Base-by-base conservation (phyloP, 1,139 yeast genomes). In the Yamadazyma buinensis region DNA sequence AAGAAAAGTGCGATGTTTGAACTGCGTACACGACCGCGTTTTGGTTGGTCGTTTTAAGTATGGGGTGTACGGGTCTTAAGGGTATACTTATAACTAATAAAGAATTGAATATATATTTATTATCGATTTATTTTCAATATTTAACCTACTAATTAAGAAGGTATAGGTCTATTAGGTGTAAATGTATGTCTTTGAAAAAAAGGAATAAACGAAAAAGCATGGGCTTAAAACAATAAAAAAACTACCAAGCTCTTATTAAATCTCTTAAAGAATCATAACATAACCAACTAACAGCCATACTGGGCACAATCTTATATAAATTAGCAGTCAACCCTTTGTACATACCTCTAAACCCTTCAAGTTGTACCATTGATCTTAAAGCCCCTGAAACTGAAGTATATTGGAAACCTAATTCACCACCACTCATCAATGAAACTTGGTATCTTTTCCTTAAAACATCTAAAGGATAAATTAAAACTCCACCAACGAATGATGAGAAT, bases 271-370 rank as follows among this genome's bases (percentile, higher is more conserved):
- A 57, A 54, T 90, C 97, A 58, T 84, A 90, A 41, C 85, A 78
- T 39, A 85, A 66, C 96, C 96, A 92, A 42, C 90, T 84, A 15
- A 90, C 88, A 2, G 97, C 97, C 92, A 90, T 90, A 7, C 94
- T 81, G 0, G 97, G 97, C 26, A 87, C 85, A 3, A 90, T 94
- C 56, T 90, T 90, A 62, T 87, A 81, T 54, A 90, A 67, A 53
- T 90, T 90, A 2, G 97, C 95, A 3, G 84, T 74, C 51, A 90
- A 71, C 0, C 97, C 97, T 54, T 83, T 85, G 64, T 87, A 90
- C 26, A 92, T 77, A 2, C 97, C 98, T 32, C 58, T 61, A 39
- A 77, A 57, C 1, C 97, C 97, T 57, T 90, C 97, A 13, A 69
- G 64, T 40, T 64, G 68, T 41, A 83, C 79, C 29, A 90, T 86